Percentiles rank a stretch among this genome's conserved stretches.
Evolutionary conservation across 2,329 filamentous ascomycete genomes (phyloP).

Genomic region (Sporothrix humicola): DNA sequence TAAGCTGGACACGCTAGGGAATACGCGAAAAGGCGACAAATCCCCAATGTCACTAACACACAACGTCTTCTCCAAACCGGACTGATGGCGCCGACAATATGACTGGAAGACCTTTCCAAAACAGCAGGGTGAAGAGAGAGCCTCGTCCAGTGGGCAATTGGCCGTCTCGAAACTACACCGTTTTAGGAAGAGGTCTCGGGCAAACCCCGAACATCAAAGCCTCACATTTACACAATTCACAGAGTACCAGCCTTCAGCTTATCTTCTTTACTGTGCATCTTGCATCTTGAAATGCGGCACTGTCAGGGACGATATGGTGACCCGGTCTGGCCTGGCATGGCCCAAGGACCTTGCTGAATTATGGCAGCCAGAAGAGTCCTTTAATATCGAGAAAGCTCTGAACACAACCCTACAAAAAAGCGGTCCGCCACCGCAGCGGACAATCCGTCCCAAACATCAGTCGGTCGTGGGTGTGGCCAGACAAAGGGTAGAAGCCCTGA

Average conservation of each 20-base stretch:
- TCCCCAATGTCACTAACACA: background rate
- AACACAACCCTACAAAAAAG: background rate
- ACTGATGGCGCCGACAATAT: conserved; percentile 28
- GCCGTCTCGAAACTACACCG: conserved; percentile 12
- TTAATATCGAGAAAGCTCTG: conserved; percentile 9
- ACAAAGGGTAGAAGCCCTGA: background rate
- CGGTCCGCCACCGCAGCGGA: background rate
- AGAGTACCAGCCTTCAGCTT: background rate
- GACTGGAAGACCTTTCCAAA: background rate
- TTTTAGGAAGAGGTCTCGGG: background rate
- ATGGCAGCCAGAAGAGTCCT: conserved; percentile 18
- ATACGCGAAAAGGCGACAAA: background rate
- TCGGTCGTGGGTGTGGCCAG: background rate
- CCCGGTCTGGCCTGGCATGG: too few relatives aligned
- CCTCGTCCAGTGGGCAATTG: background rate
- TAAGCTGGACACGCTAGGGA: background rate
- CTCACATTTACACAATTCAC: too few relatives aligned
- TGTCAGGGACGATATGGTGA: background rate
- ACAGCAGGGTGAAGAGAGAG: background rate
- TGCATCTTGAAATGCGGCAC: background rate
- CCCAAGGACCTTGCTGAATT: background rate
- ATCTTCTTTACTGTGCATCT: background rate
- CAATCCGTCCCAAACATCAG: background rate
- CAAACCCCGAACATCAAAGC: background rate
- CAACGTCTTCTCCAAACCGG: conserved; percentile 9